phyloP scores from a whole-genome alignment of 148 eudicot species.

The Pouteria glomerata region DNA sequence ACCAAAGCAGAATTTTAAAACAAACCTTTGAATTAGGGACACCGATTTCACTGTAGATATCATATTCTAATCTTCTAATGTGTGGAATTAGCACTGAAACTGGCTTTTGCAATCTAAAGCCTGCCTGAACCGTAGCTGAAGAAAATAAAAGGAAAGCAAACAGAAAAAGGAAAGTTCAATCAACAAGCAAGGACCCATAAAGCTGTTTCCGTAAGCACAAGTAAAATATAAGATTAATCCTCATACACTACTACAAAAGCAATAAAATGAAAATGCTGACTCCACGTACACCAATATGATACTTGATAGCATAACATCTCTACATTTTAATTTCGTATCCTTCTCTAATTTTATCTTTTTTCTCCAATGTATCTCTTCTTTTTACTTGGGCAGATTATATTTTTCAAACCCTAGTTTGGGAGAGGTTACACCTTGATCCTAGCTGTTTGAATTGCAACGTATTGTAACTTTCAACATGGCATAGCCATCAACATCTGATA shows the following conservation, averaged over 20 bases:
- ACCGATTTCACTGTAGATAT: slow-evolving; percentile 40
- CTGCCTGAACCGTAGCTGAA: slow-evolving; percentile 45
- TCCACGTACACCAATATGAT: background rate
- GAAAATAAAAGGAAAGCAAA: background rate
- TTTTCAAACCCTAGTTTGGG: background rate
- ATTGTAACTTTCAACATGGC: background rate
- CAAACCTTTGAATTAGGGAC: slow-evolving; percentile 42
- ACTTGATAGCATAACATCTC: background rate
- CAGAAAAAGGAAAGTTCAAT: background rate
- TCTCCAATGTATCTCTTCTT: background rate
- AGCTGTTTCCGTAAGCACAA: background rate
- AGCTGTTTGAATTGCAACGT: background rate
- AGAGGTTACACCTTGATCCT: background rate
- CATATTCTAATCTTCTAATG: slow-evolving; percentile 42
- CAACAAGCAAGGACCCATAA: background rate
- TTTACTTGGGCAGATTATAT: background rate
- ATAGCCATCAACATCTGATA: too few relatives aligned
- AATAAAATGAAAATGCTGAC: background rate
- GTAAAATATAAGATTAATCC: background rate
- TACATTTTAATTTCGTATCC: background rate
- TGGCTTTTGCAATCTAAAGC: slow-evolving; percentile 42
- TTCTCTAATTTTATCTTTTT: background rate
- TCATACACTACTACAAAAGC: slow-evolving; percentile 1
- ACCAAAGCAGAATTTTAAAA: background rate
- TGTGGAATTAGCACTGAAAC: slow-evolving; percentile 36